Evolutionary conservation across 495 filamentous ascomycete genomes (phyloP).

Genomic region (Hamigera avellanea): DNA sequence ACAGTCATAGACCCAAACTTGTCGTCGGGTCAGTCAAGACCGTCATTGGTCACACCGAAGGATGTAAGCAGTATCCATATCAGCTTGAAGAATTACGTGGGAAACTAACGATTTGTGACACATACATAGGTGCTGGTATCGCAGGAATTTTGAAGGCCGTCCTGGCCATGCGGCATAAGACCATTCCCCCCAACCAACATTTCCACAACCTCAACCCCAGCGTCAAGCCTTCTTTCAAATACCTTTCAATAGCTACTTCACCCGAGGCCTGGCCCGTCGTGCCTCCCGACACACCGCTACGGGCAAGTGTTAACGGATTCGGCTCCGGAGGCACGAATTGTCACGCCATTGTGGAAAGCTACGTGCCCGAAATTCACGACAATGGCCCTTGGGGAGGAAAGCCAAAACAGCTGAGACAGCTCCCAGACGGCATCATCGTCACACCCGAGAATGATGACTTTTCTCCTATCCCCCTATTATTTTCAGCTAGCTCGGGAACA

Average conservation of each 20-base stretch:
- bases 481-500: conserved; percentile 13
- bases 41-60: conserved; percentile 42
- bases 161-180: conserved; percentile 33
- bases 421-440: too few species aligned
- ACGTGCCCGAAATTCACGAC: background rate
- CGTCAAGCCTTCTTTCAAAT: conserved; percentile 2
- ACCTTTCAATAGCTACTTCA: conserved; percentile 4
- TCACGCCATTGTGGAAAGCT: conserved; percentile 47
- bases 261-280: conserved; percentile 7
- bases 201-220: conserved; percentile 36
- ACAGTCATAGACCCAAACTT: conserved; percentile 4
- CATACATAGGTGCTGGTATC: conserved; percentile 40
- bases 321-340: conserved; percentile 57
- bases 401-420: too few species aligned
- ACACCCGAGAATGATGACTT: too few species aligned
- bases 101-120: too few species aligned
- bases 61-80: too few species aligned
- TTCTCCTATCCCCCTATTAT: conserved; percentile 9
- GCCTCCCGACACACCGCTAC: conserved; percentile 9
- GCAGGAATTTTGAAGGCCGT: conserved; percentile 30
- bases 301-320: conserved; percentile 30
- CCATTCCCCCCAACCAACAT: conserved; percentile 48
- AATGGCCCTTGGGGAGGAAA: too few species aligned
- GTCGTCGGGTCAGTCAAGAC: conserved; percentile 42
- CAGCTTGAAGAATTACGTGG: too few species aligned